Conservation (phyloP, 2,329 filamentous ascomycete genomes). For the Diaporthe longicolla region DNA sequence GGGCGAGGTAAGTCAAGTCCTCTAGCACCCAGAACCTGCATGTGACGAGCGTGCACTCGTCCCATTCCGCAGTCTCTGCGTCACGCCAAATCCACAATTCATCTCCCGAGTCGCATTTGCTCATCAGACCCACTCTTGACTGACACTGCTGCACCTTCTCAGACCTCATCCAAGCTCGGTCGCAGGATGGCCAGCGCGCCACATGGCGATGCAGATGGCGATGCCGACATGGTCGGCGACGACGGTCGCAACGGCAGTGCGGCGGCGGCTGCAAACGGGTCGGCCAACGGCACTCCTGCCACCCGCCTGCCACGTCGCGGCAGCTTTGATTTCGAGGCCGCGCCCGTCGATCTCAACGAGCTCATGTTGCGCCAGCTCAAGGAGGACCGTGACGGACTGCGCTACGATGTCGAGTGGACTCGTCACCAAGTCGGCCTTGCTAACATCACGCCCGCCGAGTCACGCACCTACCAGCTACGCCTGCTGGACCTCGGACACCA, state of each 20-base stretch:
- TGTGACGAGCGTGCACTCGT: conserved; percentile 11
- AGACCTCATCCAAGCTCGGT: conserved; percentile 16
- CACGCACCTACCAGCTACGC: conserved; percentile 58
- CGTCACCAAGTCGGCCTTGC: conserved; percentile 50
- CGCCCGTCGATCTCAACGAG: conserved; percentile 47
- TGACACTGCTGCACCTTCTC: not conserved
- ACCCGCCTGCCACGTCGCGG: conserved; percentile 4
- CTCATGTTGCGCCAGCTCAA: conserved; percentile 55
- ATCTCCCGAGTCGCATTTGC: conserved; percentile 14
- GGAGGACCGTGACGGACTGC: conserved; percentile 60
- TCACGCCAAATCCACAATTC: conserved; percentile 30
- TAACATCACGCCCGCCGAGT: conserved; percentile 57
- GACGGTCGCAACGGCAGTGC: not conserved
- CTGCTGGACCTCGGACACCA: conserved; percentile 60
- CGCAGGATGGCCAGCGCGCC: conserved; percentile 22
- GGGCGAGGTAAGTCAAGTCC: conserved; percentile 39
- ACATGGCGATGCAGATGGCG: conserved; percentile 13
- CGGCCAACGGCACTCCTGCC: not conserved
- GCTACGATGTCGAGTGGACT: conserved; percentile 60
- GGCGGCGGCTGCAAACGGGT: not conserved
- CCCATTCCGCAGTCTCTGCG: not conserved
- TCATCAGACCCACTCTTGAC: conserved; percentile 14
- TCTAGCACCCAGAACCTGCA: not conserved
- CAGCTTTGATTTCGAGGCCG: conserved; percentile 37
- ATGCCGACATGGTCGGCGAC: conserved; percentile 15